Conservation (phyloP, 2,329 filamentous ascomycete genomes). For the Ceratocystis harringtonii region DNA sequence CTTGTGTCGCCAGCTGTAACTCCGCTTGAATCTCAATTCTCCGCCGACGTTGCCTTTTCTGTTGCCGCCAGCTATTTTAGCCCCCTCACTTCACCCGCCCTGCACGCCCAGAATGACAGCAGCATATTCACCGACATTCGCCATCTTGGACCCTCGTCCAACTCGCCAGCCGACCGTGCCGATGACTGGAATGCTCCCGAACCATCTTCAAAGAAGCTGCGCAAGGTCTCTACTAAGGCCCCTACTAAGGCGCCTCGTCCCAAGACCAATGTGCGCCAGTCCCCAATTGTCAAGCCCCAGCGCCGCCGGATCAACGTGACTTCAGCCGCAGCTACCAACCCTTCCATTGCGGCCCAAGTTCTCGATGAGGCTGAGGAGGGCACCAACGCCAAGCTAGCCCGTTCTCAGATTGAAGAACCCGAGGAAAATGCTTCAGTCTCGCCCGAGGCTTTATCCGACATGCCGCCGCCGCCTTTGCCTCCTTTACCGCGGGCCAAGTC, state of each 20-base stretch:
- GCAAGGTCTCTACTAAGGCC: slow-evolving; percentile 38
- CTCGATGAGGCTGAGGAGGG: slow-evolving; percentile 37
- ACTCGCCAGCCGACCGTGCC: slow-evolving; percentile 38
- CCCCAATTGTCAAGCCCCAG: slow-evolving; percentile 56
- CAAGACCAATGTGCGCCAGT: slow-evolving; percentile 47
- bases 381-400: background rate
- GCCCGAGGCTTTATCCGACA: slow-evolving; percentile 47
- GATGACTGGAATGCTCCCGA: slow-evolving; percentile 27
- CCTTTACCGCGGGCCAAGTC: slow-evolving; percentile 52
- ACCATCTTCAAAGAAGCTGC: slow-evolving; percentile 32
- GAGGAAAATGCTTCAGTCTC: slow-evolving; percentile 52
- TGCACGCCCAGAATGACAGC: slow-evolving; percentile 54
- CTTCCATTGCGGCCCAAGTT: slow-evolving; percentile 40
- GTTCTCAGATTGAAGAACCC: slow-evolving; percentile 34
- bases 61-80: slow-evolving; percentile 65
- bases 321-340: slow-evolving; percentile 31
- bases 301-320: slow-evolving; percentile 32
- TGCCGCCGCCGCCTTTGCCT: slow-evolving; percentile 39
- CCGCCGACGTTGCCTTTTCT: slow-evolving; percentile 41
- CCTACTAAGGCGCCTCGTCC: slow-evolving; percentile 34
- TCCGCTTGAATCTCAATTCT: slow-evolving; percentile 57
- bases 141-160: slow-evolving; percentile 31
- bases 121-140: slow-evolving; percentile 30
- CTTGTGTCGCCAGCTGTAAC: slow-evolving; percentile 74
- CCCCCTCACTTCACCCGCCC: slow-evolving; percentile 64